phyloP scores from a whole-genome alignment of 495 filamentous ascomycete species.

The Penicillium taxi region DNA sequence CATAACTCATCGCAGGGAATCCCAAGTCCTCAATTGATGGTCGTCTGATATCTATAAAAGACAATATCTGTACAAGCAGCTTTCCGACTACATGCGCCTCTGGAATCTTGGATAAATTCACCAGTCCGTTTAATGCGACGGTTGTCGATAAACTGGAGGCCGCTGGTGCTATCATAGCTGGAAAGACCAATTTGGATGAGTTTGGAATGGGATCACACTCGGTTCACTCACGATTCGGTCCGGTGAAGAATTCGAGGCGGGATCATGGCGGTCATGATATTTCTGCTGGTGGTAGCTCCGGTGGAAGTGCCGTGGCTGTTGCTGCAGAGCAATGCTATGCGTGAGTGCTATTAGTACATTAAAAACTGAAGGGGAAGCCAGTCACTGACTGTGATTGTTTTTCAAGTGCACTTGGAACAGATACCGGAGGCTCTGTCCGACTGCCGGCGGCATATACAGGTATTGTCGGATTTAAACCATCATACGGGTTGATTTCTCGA shows the following conservation, averaged over 20 bases:
- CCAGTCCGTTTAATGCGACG: slow-evolving; percentile 75
- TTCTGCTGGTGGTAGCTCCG: slow-evolving; percentile 87
- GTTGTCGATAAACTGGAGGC: slow-evolving; percentile 60
- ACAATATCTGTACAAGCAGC: slow-evolving; percentile 73
- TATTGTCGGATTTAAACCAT: slow-evolving; percentile 86
- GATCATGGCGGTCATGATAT: slow-evolving; percentile 24
- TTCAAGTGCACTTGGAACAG: slow-evolving; percentile 72
- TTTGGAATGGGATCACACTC: slow-evolving; percentile 98
- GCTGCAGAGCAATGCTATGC: slow-evolving; percentile 60
- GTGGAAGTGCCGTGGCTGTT: slow-evolving; percentile 86
- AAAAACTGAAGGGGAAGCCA: background rate
- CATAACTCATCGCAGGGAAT: slow-evolving; percentile 14
- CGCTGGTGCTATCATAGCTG: slow-evolving; percentile 57
- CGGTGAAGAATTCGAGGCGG: slow-evolving; percentile 44
- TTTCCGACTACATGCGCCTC: slow-evolving; percentile 77
- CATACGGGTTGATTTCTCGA: slow-evolving; percentile 73
- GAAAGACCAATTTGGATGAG: slow-evolving; percentile 92
- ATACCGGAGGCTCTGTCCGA: slow-evolving; percentile 89
- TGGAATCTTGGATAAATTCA: slow-evolving; percentile 57
- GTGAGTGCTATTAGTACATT: slow-evolving; percentile 26
- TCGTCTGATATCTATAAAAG: slow-evolving; percentile 69
- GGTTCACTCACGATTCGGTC: slow-evolving; percentile 61
- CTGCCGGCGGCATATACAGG: slow-evolving; percentile 89
- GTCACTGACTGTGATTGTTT: background rate
- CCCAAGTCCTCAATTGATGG: slow-evolving; percentile 39